Conservation (phyloP, 1,284 basidiomycete species). For the Sphaerobolus stellatus region DNA sequence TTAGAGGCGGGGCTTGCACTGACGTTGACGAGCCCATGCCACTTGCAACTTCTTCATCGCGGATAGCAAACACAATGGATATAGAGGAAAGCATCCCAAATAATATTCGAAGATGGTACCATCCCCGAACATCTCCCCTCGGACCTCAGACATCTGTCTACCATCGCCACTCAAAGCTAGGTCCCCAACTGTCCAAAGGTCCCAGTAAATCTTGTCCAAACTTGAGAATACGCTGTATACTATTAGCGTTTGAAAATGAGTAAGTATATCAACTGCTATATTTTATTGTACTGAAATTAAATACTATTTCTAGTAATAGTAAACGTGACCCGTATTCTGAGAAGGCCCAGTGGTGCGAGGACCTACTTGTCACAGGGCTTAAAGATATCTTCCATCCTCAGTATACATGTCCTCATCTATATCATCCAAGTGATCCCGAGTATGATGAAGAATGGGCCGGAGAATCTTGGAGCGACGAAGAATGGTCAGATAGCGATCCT, state of each 20-base stretch:
- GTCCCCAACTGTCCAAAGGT: neutral
- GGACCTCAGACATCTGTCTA: conserved; percentile 5
- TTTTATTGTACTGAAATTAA: neutral
- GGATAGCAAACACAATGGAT: no score
- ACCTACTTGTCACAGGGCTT: conserved; percentile 1
- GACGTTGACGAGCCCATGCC: no score
- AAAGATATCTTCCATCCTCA: neutral
- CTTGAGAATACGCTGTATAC: neutral
- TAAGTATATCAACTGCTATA: neutral
- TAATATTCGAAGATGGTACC: conserved; percentile 8
- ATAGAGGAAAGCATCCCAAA: no score
- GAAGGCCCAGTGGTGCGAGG: conserved; percentile 6
- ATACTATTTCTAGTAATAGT: neutral
- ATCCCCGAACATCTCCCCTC: conserved; percentile 7
- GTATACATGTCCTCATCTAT: conserved; percentile 4
- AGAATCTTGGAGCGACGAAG: conserved; percentile 7
- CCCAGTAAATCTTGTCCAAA: neutral
- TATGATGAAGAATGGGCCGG: conserved; percentile 9
- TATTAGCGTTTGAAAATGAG: neutral
- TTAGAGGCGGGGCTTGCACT: no score
- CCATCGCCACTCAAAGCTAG: neutral
- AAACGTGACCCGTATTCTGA: neutral
- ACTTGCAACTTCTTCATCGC: no score
- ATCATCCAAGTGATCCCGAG: conserved; percentile 8
- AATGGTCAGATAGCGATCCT: conserved; percentile 4